Base-by-base conservation (phyloP, 2,329 filamentous ascomycete genomes). In the Xylaria sp. region DNA sequence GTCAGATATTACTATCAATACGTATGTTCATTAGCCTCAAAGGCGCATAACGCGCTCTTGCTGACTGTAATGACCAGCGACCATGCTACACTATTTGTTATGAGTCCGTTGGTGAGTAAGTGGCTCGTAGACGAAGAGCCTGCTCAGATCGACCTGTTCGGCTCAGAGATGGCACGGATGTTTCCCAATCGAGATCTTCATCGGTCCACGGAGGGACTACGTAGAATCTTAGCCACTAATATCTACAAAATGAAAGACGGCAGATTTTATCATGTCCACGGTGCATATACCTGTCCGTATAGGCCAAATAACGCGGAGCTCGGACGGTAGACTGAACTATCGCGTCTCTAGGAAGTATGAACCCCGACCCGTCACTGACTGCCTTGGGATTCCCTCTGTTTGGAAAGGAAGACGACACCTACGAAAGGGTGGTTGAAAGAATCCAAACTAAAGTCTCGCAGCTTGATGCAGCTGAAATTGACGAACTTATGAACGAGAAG, bases 241-340 rank as follows among this genome's bases (percentile, higher is more conserved):
- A 63, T 63, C 4, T 63, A 60, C 25, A 63, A 60, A 37, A 63
- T 56, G 9, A 63, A 63, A 47, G 61, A 60, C 42, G 56, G 56
- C 3, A 46, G 35, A 56, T 57, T 12, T 15, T 63, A 63, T 35
- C 61, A 63, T n/a, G 12, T 52, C 11, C 61, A 63, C 23, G 61
- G 61, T 63, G 42, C 2, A 38, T 31, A 46, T 31, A 7, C n/a
- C n/a, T n/a, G 23, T 25, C 47, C 11, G n/a, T 5, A 35, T 14
- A 14, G 12, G 14, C 17, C n/a, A n/a, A 31, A 9, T 8, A 46
- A 0, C 8, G 4, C 37, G 2, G 31, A 21, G 17, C 21, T 23
- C n/a, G 19, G 38, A 17, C 33, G 23, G 4, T 31, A 31, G 9
- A 9, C 28, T 31, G 55, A 51, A 37, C 17, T 12, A 23, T 28